phyloP scores from a whole-genome alignment of 1,284 basidiomycete species.

The Melampsora americana region DNA sequence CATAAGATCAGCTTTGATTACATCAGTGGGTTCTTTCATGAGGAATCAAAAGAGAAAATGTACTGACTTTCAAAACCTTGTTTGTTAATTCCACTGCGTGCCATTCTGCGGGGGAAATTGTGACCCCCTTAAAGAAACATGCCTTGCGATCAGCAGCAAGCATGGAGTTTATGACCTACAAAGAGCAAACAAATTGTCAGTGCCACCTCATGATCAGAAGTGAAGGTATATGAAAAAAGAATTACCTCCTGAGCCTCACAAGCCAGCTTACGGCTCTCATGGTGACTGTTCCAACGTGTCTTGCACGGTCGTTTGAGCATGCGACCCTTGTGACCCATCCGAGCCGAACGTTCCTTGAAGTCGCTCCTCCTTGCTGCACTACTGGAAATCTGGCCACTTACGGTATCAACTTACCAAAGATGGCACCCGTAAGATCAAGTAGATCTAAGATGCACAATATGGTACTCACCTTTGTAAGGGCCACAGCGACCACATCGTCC shows the following conservation, averaged over 20 bases:
- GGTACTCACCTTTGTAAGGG: not conserved
- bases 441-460: not conserved
- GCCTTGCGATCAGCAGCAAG: no score
- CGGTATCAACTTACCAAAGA: no score
- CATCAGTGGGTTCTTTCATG: no score
- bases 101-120: constrained; percentile 3
- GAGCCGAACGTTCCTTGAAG: not conserved
- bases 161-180: not conserved
- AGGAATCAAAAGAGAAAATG: no score
- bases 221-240: not conserved
- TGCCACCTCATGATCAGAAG: not conserved
- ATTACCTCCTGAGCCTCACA: not conserved
- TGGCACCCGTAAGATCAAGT: not conserved
- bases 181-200: no score
- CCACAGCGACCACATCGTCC: not conserved
- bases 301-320: no score
- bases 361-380: not conserved
- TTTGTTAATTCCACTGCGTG: not conserved
- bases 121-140: not conserved
- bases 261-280: not conserved
- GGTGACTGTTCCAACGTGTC: not conserved
- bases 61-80: not conserved
- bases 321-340: constrained; percentile 3
- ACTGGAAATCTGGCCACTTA: not conserved
- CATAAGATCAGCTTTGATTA: no score